Evolutionary conservation across 2,329 filamentous ascomycete species (phyloP).

Genomic region (Fusarium sp.): DNA sequence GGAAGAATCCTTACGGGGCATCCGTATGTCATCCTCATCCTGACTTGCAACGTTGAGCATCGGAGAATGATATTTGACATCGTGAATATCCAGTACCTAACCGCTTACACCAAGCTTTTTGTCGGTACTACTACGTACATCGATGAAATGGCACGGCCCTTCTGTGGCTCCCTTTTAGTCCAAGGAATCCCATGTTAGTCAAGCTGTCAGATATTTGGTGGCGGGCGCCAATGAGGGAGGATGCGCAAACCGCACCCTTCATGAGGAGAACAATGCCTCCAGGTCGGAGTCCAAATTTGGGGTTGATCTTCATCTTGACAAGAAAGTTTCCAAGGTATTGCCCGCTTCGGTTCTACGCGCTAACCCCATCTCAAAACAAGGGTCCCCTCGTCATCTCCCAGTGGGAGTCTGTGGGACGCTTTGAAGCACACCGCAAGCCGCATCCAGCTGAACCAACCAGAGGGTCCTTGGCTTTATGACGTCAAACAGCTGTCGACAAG

Average conservation of each 20-base stretch:
- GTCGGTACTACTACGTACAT: background rate
- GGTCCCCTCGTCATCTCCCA: conserved; percentile 29
- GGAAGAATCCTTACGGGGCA: background rate
- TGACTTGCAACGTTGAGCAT: conserved; percentile 8
- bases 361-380: conserved; percentile 37
- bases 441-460: conserved; percentile 37
- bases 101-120: conserved; percentile 25
- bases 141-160: conserved; percentile 31
- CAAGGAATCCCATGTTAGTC: conserved; percentile 28
- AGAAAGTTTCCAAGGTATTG: conserved; percentile 43
- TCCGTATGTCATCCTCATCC: background rate
- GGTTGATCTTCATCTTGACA: conserved; percentile 44
- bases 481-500: conserved; percentile 34
- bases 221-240: conserved; percentile 33
- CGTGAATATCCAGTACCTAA: conserved; percentile 4
- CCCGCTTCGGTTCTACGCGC: conserved; percentile 35
- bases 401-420: conserved; percentile 20
- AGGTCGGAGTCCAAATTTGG: conserved; percentile 37
- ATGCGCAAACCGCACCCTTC: conserved; percentile 9
- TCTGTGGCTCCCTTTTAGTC: conserved; percentile 23
- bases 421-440: conserved; percentile 41
- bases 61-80: conserved; percentile 1
- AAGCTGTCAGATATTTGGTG: conserved; percentile 32
- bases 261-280: conserved; percentile 12
- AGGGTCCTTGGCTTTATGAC: conserved; percentile 38